Conservation (phyloP, 371 early-diverging fungal genomes). For the Haplosporangium sp. region DNA sequence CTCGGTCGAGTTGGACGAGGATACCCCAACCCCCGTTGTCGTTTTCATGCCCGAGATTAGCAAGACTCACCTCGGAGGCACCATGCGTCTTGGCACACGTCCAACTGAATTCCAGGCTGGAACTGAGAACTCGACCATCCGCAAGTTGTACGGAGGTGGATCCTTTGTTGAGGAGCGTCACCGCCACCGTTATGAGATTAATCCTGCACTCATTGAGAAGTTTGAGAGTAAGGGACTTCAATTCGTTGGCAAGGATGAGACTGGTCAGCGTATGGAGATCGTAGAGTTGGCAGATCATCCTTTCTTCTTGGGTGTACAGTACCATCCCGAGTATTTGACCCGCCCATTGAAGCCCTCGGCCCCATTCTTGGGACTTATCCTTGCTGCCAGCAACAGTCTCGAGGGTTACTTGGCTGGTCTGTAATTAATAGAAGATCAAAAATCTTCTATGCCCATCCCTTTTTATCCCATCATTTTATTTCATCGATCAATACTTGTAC, state of each 20-base stretch:
- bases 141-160: conserved; percentile 78
- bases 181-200: conserved; percentile 99
- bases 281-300: conserved; percentile 94
- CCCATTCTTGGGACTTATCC: conserved; percentile 93
- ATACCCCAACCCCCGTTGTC: conserved; percentile 82
- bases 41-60: conserved; percentile 97
- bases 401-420: conserved; percentile 49
- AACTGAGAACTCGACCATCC: conserved; percentile 66
- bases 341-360: conserved; percentile 95
- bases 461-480: not conserved
- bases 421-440: conserved; percentile 12
- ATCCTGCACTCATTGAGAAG: conserved; percentile 81
- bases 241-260: conserved; percentile 96
- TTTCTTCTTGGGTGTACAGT: conserved; percentile 98
- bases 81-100: conserved; percentile 96
- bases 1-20: conserved; percentile 89
- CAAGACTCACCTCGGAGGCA: conserved; percentile 96
- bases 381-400: conserved; percentile 78
- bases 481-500: too few species aligned
- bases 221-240: conserved; percentile 89
- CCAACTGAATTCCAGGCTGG: conserved; percentile 85
- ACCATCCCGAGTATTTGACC: conserved; percentile 99
- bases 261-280: conserved; percentile 97
- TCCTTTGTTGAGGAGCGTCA: conserved; percentile 91
- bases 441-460: not conserved